phyloP scores from a whole-genome alignment of 2,329 filamentous ascomycete genomes.

The Thermochaetoides dissita region DNA sequence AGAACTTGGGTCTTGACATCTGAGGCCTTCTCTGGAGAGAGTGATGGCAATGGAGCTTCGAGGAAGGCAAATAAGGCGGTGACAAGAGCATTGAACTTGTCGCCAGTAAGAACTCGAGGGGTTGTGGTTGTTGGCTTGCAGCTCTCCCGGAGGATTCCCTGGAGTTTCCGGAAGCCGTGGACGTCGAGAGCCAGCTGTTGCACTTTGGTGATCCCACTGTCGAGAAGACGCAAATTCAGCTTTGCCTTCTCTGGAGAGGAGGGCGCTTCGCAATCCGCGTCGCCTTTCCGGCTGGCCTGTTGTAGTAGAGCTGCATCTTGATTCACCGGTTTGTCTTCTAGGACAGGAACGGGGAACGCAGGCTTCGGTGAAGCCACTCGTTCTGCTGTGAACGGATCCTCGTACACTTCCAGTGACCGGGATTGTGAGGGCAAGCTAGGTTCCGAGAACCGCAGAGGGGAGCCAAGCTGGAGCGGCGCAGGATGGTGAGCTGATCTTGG shows the following conservation, averaged over 20 bases:
- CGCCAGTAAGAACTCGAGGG: constrained; percentile 39
- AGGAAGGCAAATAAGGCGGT: constrained; percentile 58
- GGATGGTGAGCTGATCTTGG: not conserved
- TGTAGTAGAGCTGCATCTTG: constrained; percentile 31
- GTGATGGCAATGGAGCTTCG: constrained; percentile 41
- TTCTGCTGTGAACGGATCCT: constrained; percentile 41
- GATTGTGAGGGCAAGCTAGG: not conserved
- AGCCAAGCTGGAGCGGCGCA: no score
- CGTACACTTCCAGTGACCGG: constrained; percentile 41
- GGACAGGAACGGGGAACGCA: constrained; percentile 32
- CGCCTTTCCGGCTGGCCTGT: constrained; percentile 11
- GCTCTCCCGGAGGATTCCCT: constrained; percentile 57
- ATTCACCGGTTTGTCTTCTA: constrained; percentile 48
- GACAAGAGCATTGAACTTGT: constrained; percentile 55
- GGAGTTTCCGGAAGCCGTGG: constrained; percentile 66
- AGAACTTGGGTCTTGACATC: constrained; percentile 64
- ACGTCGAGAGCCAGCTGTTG: constrained; percentile 60
- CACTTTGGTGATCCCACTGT: constrained; percentile 62
- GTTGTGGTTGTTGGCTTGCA: constrained; percentile 27
- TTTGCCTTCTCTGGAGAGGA: constrained; percentile 38
- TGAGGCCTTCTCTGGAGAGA: constrained; percentile 50
- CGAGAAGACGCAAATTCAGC: constrained; percentile 49
- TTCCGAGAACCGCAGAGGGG: not conserved
- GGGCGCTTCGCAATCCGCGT: constrained; percentile 8
- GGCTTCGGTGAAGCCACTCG: constrained; percentile 27